Percentiles rank a stretch among this genome's conserved stretches.
Evolutionary conservation across 108 stramenopile genomes (phyloP).

Genomic region (Cyclostephanos invisitatus): DNA sequence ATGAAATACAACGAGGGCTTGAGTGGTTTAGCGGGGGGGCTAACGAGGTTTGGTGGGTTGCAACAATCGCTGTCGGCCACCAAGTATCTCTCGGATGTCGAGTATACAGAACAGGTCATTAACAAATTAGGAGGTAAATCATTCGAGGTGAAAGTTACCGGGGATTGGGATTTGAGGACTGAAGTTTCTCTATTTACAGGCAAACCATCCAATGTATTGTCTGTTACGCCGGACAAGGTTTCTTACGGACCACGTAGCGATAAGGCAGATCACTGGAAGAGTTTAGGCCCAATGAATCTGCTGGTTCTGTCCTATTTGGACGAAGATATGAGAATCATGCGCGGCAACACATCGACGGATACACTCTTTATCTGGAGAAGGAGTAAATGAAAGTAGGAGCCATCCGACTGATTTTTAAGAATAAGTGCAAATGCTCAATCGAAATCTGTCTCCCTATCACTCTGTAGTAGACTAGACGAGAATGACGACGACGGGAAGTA

Average conservation of each 20-base stretch:
- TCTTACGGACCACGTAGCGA: slow-evolving; percentile 72
- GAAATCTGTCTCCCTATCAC: no score
- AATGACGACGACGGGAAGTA: no score
- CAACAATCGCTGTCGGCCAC: slow-evolving; percentile 57
- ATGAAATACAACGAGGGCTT: slow-evolving; percentile 87
- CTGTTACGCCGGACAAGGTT: slow-evolving; percentile 73
- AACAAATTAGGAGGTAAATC: slow-evolving; percentile 60
- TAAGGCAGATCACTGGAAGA: slow-evolving; percentile 88
- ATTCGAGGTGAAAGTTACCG: slow-evolving; percentile 73
- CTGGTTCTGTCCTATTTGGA: slow-evolving; percentile 79
- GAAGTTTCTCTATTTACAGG: slow-evolving; percentile 77
- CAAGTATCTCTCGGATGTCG: slow-evolving; percentile 68
- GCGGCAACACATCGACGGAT: slow-evolving; percentile 82
- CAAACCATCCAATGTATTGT: slow-evolving; percentile 60
- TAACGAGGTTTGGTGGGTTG: slow-evolving; percentile 77
- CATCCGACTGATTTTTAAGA: background rate
- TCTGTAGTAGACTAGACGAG: no score
- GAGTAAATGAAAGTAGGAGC: slow-evolving; percentile 11
- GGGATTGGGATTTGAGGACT: slow-evolving; percentile 75
- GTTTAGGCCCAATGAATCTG: slow-evolving; percentile 75
- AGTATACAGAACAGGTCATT: slow-evolving; percentile 76
- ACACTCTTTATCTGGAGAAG: slow-evolving; percentile 75
- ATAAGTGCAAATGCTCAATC: no score
- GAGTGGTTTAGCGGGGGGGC: slow-evolving; percentile 76
- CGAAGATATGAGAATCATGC: slow-evolving; percentile 80